Base-by-base conservation (phyloP, 306 rosid species). In the Nissolia schottii region DNA sequence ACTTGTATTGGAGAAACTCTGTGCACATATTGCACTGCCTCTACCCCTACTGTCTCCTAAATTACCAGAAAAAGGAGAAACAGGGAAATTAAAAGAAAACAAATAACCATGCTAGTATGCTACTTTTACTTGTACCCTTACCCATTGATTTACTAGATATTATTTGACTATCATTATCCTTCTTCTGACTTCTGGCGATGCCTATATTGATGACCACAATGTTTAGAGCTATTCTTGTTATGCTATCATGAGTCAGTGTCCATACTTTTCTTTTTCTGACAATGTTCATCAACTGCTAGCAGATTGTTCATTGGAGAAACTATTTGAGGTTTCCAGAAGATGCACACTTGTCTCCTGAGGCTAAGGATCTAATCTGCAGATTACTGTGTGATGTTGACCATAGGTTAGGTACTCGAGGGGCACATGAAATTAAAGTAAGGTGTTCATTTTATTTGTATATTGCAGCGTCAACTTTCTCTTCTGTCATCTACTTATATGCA, bases 251-350 rank as follows among this genome's bases (percentile, higher is more conserved):
- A 58, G 71, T 67, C 58, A 38, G 12, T 66, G 66, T 65, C 60
- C 72, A 60, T 41, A 41, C 63, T 31, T 50, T 58, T 54, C 40
- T 78, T 56, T 60, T 16, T 50, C 70, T 77, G 79, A 65, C 75
- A 51, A 56, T 77, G 41, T 80, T 77, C 66, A 54, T 34, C 73
- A 61, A 69, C 64, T 82, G 51, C 77, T 85, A 49, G 59, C 89
- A 94, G 98, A 94, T 94, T 84, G 96, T 94, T 87, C 92, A 91
- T 82, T 94, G 98, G 98, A 91, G 79, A 84, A 89, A 82, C 75
- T 94, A 89, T 68, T 79, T 94, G 70, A 87, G 73, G 57, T 94
- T 89, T 85, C 96, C 98, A 18, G 97, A 94, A 80, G 98, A 94
- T 51, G 78, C 90, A 63, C 86, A 76, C 78, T 74, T 94, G 86